A percentile compares a stretch with the other conserved stretches of the same genome.
phyloP scores from a whole-genome alignment of 306 rosid genomes.

The Ormosia semicastrata region DNA sequence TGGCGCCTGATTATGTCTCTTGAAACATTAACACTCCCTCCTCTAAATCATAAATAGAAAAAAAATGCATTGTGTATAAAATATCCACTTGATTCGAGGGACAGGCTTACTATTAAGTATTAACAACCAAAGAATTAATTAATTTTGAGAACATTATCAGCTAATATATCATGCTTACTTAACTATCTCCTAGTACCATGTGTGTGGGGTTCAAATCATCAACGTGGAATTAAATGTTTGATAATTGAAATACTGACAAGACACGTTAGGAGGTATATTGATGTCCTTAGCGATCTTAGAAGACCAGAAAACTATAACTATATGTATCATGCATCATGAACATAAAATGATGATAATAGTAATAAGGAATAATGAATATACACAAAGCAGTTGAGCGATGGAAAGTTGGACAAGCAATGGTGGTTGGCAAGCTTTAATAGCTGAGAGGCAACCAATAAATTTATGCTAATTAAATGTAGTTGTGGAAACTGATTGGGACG shows the following conservation, averaged over 20 bases:
- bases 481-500: background rate
- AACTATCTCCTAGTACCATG: background rate
- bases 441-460: slow-evolving; percentile 25
- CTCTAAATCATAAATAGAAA: background rate
- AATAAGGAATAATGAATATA: background rate
- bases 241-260: background rate
- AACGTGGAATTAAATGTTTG: background rate
- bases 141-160: background rate
- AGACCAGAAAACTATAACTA: background rate
- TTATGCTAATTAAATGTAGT: slow-evolving; percentile 31
- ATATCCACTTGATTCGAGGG: background rate
- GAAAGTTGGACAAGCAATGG: slow-evolving; percentile 16
- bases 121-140: background rate
- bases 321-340: background rate
- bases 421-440: slow-evolving; percentile 34
- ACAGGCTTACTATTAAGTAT: background rate
- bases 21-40: background rate
- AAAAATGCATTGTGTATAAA: background rate
- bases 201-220: background rate
- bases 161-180: background rate
- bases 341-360: background rate
- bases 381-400: slow-evolving; percentile 29
- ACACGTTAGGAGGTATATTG: slow-evolving; percentile 2
- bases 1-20: too few relatives aligned
- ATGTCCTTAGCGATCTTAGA: background rate